Base-by-base conservation (phyloP, 176 grass and related monocot genomes). In the Oryza rufipogon region DNA sequence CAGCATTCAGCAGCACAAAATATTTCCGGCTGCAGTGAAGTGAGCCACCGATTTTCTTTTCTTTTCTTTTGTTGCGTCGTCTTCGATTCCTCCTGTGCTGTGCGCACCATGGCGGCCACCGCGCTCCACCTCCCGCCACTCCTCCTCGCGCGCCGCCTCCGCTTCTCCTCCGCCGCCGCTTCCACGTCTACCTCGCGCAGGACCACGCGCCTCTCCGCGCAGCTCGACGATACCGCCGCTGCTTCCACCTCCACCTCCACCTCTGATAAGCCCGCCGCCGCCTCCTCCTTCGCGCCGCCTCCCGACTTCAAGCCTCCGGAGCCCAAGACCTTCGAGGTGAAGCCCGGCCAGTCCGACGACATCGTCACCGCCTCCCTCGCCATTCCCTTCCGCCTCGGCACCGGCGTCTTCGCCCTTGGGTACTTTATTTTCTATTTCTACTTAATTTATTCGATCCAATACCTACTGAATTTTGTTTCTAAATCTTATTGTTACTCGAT, bases 311-410 rank as follows among this genome's bases (percentile, higher is more conserved):
- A 90, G 58, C 30, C 73, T 14, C 93, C 96, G 4, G 74, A 92
- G 73, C 96, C 96, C 39, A 92, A 89, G 93, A 58, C 66, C 66
- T 98, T 95, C 74, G 32, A 68, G 9, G 89, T 92, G 16, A 90
- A 89, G 76, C 42, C 75, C 4, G 96, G 94, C 15, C 94, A 94
- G 89, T 44, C 77, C 3, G 71, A 86, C 23, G 92, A 85, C 79
- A 88, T 98, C 73, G 16, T 85, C 33, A 85, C 85, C 39, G 96
- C 96, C 33, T 85, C 96, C 52, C 89, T 98, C 33, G 93, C 89
- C 52, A 76, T 98, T 60, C 89, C 86, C 0, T 90, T 95, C 78
- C 93, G 96, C 85, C 83, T 95, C 60, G 96, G 87, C 47, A 93
- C 93, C 73, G 96, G 96, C 36, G 80, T 64, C 51, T 87, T 98